Conservation (phyloP, 805 yeast species). For the Yarrowia bubula region DNA sequence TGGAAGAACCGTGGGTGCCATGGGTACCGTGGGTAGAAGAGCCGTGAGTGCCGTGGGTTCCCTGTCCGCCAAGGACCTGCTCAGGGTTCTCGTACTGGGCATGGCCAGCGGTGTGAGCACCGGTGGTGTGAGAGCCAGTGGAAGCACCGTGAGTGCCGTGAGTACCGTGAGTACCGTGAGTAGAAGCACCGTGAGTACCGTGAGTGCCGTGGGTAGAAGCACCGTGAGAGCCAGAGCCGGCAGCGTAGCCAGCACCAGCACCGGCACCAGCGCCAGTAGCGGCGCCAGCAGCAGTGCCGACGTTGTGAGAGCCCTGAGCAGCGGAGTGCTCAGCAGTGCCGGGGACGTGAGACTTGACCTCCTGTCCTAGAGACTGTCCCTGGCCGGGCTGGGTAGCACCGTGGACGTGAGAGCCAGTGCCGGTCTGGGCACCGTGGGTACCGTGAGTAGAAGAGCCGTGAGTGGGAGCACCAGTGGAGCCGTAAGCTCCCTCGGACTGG, state of each 20-base stretch:
- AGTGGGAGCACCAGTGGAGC: not conserved
- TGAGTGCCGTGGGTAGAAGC: not conserved
- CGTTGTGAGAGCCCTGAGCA: not conserved
- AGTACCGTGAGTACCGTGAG: not conserved
- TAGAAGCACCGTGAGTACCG: not conserved
- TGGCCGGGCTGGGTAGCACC: constrained; percentile 18
- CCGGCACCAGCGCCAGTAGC: constrained; percentile 25
- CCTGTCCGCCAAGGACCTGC: constrained; percentile 3
- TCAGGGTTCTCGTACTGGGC: constrained; percentile 11
- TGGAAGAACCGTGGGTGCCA: not conserved
- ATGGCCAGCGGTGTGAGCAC: not conserved
- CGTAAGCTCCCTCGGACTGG: constrained; percentile 11
- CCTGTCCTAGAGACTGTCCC: constrained; percentile 1
- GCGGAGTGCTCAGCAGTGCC: constrained; percentile 19
- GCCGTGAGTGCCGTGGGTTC: not conserved
- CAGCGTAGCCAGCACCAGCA: constrained; percentile 23
- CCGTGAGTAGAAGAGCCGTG: not conserved
- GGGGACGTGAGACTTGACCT: constrained; percentile 11
- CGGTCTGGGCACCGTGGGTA: not conserved
- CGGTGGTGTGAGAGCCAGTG: constrained; percentile 4
- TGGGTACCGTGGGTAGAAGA: not conserved
- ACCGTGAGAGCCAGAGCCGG: constrained; percentile 1
- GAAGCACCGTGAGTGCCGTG: not conserved
- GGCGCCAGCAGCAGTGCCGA: constrained; percentile 1
- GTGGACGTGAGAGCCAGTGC: not conserved